Conservation (phyloP, 2,329 filamentous ascomycete species). For the Leptodontidium sp. region DNA sequence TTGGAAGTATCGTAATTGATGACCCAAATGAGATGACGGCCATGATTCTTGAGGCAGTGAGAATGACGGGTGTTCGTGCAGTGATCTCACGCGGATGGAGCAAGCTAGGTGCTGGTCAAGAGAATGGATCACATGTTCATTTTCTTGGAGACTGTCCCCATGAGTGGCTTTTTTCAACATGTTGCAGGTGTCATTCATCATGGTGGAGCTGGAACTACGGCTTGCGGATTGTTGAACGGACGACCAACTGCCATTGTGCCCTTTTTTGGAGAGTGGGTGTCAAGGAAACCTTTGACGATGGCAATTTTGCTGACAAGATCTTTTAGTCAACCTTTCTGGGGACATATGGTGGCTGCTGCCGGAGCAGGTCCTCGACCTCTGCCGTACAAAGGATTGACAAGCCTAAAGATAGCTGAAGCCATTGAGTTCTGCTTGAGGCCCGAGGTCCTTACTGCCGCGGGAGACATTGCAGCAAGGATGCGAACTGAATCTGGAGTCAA, state of each 20-base stretch:
- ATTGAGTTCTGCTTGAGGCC: conserved; percentile 49
- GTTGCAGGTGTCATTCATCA: conserved; percentile 35
- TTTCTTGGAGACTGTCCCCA: conserved; percentile 32
- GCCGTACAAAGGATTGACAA: conserved; percentile 48
- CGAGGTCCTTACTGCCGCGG: conserved; percentile 45
- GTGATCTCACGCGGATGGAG: conserved; percentile 51
- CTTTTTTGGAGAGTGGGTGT: conserved; percentile 51
- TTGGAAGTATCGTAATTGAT: conserved; percentile 44
- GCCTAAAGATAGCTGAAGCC: conserved; percentile 48
- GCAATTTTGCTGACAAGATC: not conserved
- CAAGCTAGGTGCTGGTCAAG: conserved; percentile 41
- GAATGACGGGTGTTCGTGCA: conserved; percentile 47
- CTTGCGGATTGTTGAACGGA: conserved; percentile 48
- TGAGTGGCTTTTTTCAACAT: conserved; percentile 49
- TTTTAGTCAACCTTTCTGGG: conserved; percentile 54
- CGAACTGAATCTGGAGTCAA: conserved; percentile 49
- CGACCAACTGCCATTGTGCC: conserved; percentile 50
- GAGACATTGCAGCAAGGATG: conserved; percentile 49
- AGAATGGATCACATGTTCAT: conserved; percentile 18
- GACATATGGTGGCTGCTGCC: conserved; percentile 51
- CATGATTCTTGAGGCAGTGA: conserved; percentile 49
- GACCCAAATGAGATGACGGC: conserved; percentile 47
- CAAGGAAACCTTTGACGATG: not conserved
- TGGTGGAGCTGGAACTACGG: conserved; percentile 40
- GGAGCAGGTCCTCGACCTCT: conserved; percentile 54